Base-by-base conservation (phyloP, 441 rosid genomes). In the Omphalea diandra region DNA sequence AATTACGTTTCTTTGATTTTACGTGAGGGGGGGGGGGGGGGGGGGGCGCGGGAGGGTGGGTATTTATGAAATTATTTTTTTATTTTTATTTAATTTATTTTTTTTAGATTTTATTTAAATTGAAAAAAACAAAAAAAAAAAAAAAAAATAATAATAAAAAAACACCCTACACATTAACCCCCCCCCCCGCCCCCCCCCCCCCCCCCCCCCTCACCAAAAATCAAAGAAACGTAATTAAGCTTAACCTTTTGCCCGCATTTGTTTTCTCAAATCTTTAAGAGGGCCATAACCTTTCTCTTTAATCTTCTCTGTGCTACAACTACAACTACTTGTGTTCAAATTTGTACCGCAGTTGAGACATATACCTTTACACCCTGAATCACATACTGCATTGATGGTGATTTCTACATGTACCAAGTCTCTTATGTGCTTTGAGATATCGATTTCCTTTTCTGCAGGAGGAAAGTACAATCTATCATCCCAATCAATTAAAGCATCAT, bases 401-500 rank as follows among this genome's bases (percentile, higher is more conserved):
- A 90, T 86, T 67, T 94, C 97, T 63, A 94, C 56, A 72, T 91
- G 97, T 73, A 94, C 84, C 79, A 83, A 49, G 82, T 91, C 97
- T 78, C 94, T 79, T 69, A 91, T 75, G 83, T 87, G 80, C 86
- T 91, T 90, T 4, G 93, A 90, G 38, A 94, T 88, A 65, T 94
- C 98, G 3, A 91, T 76, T 72, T 94, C 92, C 70, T 81, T 86
- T 67, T 82, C 81, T 73, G 83, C 87, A 0, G 74, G 74, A 1
- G 97, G 94, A 67, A 94, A 90, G 79, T 94, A 81, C 29, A 87
- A 81, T 74, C 84, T 71, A 76, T 94, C 97, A 59, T 94, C 97
- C 89, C 88, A 84, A 77, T 91, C 96, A 33, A 91, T 84, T 18
- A 69, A 80, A 31, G 82, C 77, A 14, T 87, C 92, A 49, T 87